Evolutionary conservation across 441 rosid genomes (phyloP), one percentile per base, ranked within the genome.

Genomic region (Corymbia calophylla): DNA sequence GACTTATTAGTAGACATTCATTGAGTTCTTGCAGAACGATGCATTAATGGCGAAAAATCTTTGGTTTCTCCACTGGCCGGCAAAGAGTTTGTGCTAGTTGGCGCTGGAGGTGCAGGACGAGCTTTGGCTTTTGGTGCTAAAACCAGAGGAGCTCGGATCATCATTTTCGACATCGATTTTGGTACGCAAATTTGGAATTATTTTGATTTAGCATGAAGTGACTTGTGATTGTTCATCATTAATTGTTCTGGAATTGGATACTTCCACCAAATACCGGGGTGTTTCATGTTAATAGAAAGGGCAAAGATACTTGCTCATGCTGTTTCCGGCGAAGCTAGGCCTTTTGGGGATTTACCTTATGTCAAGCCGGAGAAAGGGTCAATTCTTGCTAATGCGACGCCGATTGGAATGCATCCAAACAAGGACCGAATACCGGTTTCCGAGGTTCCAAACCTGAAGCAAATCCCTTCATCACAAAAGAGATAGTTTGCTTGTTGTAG

Each of bases 101-200:
- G 96, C 11, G 96, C 95, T 55, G 96, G 96, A 56, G 96, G 96
- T 51, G 97, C 96, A 13, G 96, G 96, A 88, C 91, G 95, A 93
- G 95, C 97, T 62, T 91, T 94, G 86, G 97, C 95, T 27, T 93
- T 94, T 54, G 96, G 95, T 81, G 97, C 94, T 35, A 93, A 91
- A 88, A 94, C 88, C 70, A 91, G 93, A 90, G 96, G 95, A 88
- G 94, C 95, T 49, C 92, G 91, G 35, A 86, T 93, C 53, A 80
- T 94, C 86, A 81, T 95, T 87, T 94, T 94, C 13, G 94, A 94
- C 94, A 89, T 93, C 56, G 94, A 93, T 90, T 90, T 94, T 27
- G 95, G 95, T 94, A 93, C 25, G 31, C 17, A 39, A 1, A 31
- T 31, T 87, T 39, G 68, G 48, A 29, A 86, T n/a, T 31, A n/a